These are phyloP conservation scores for Solanum sejunctum DNA, from an alignment of 257 asterid genomes.

Conservation along the genomic window DNA sequence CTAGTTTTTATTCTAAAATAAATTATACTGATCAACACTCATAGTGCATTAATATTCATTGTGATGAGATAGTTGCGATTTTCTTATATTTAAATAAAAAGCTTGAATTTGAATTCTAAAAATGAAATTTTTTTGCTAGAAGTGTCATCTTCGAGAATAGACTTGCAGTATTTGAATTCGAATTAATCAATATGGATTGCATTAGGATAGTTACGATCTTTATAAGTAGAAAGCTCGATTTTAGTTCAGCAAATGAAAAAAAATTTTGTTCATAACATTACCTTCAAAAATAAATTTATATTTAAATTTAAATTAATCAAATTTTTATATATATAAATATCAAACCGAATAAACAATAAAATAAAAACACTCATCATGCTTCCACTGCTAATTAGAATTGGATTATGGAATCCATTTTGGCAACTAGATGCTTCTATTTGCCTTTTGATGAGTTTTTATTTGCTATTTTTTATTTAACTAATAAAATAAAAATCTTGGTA, in stretches of 20 bases:
- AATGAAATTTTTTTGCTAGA: too few species aligned
- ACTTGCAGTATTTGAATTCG: too few species aligned
- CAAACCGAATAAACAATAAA: too few species aligned
- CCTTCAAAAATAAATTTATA: fast-evolving
- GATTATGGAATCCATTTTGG: neutral
- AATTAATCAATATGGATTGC: neutral
- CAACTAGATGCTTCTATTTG: neutral
- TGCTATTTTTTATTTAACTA: neutral
- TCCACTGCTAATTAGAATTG: neutral
- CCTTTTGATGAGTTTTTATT: neutral
- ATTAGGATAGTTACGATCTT: neutral
- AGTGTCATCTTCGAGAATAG: too few species aligned
- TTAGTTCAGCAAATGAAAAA: neutral
- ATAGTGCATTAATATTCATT: neutral
- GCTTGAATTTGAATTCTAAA: too few species aligned
- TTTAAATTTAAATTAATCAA: fast-evolving
- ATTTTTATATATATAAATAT: neutral
- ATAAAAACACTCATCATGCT: neutral
- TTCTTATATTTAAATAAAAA: too few species aligned
- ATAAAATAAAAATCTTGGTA: neutral
- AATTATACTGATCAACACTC: neutral
- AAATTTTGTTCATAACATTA: fast-evolving
- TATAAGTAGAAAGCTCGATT: neutral
- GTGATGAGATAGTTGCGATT: neutral
- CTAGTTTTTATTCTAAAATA: neutral